phyloP scores from a whole-genome alignment of 1,139 yeast species.

The Starmera stellimalicola region DNA sequence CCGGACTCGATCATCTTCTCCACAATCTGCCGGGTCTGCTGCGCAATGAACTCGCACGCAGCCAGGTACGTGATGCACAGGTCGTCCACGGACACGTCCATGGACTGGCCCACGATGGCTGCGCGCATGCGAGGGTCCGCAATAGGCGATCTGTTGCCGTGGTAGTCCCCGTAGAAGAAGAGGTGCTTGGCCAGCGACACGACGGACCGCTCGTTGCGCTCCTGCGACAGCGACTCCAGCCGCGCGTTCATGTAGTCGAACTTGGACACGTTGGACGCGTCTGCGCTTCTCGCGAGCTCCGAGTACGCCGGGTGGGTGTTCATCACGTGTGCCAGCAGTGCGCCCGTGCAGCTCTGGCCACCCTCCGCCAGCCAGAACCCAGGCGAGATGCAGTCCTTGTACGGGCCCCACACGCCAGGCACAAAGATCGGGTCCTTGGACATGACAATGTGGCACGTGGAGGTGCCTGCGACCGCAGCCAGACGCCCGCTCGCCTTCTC shows the following conservation, averaged over 20 bases:
- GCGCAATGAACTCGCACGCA: slow-evolving; percentile 95
- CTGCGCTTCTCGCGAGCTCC: slow-evolving; percentile 55
- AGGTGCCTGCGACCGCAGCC: slow-evolving; percentile 98
- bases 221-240: slow-evolving; percentile 57
- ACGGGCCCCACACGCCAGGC: slow-evolving; percentile 98
- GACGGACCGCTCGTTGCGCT: slow-evolving; percentile 53
- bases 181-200: slow-evolving; percentile 75
- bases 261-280: slow-evolving; percentile 57
- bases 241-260: slow-evolving; percentile 76
- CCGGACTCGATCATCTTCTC: slow-evolving; percentile 78
- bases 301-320: slow-evolving; percentile 82
- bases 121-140: slow-evolving; percentile 94
- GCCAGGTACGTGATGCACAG: slow-evolving; percentile 81
- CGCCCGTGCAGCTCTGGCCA: slow-evolving; percentile 97
- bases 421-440: slow-evolving; percentile 83
- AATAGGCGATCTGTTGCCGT: slow-evolving; percentile 93
- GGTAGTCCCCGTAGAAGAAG: slow-evolving; percentile 92
- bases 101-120: slow-evolving; percentile 83
- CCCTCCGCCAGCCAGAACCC: slow-evolving; percentile 98
- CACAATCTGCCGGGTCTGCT: slow-evolving; percentile 91
- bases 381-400: slow-evolving; percentile 82
- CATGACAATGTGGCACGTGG: slow-evolving; percentile 91
- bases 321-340: slow-evolving; percentile 81
- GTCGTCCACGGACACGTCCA: slow-evolving; percentile 81
- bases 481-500: slow-evolving; percentile 69